phyloP scores from a whole-genome alignment of 1,139 yeast genomes.

The Petasospora rhodanensis region DNA sequence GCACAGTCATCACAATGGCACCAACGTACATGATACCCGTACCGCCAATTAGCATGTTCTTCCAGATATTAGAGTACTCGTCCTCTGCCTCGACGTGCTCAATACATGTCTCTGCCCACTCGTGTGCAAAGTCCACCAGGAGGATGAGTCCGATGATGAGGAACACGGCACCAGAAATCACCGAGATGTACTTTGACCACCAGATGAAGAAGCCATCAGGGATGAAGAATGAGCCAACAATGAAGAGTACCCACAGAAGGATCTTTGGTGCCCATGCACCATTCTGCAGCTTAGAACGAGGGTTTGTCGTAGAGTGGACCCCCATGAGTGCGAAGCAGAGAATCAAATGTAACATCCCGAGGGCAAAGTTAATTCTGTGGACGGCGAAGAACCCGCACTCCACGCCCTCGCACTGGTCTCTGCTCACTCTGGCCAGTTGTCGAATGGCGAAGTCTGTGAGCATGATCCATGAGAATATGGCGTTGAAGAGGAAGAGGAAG shows the following conservation, averaged over 20 bases:
- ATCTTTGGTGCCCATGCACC: slow-evolving; percentile 87
- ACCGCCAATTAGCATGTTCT: slow-evolving; percentile 75
- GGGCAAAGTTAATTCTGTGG: slow-evolving; percentile 82
- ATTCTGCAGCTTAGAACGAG: slow-evolving; percentile 81
- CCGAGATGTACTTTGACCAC: slow-evolving; percentile 90
- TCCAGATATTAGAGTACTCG: slow-evolving; percentile 68
- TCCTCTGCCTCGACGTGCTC: slow-evolving; percentile 87
- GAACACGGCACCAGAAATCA: slow-evolving; percentile 78
- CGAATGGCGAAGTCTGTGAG: slow-evolving; percentile 76
- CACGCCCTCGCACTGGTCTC: slow-evolving; percentile 73
- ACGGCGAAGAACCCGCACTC: slow-evolving; percentile 96
- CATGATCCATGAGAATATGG: slow-evolving; percentile 86
- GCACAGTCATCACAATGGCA: slow-evolving; percentile 62
- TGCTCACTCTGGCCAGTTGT: slow-evolving; percentile 68
- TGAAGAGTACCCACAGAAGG: slow-evolving; percentile 52
- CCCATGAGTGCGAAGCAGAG: slow-evolving; percentile 66
- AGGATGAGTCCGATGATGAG: slow-evolving; percentile 85
- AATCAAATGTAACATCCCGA: slow-evolving; percentile 72
- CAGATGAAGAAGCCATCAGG: slow-evolving; percentile 85
- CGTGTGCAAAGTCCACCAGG: slow-evolving; percentile 95
- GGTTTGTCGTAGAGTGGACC: slow-evolving; percentile 73
- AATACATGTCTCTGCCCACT: slow-evolving; percentile 96
- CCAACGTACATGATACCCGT: slow-evolving; percentile 80
- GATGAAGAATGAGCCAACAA: slow-evolving; percentile 64
- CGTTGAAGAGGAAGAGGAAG: slow-evolving; percentile 65